Evolutionary conservation across 1,284 basidiomycete genomes (phyloP).

Genomic region (Irpex sp.): DNA sequence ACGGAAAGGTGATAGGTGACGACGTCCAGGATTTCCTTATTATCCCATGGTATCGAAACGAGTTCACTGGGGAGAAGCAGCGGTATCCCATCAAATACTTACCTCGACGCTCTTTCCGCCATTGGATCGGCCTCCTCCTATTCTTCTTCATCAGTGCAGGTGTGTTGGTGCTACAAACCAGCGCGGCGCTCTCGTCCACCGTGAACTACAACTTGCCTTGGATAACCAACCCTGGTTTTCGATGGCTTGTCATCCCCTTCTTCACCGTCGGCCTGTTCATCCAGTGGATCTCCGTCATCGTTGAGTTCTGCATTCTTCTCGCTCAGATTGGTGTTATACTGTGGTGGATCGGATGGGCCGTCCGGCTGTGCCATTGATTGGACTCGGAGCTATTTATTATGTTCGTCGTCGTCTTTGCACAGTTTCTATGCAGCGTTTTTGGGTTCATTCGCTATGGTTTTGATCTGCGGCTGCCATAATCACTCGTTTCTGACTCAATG

Average conservation of each 20-base stretch:
- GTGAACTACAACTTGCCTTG: slow-evolving; percentile 44
- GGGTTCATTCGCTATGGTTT: no score
- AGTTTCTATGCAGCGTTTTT: no score
- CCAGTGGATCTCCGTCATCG: slow-evolving; percentile 55
- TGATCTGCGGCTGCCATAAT: not conserved
- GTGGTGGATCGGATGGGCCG: slow-evolving; percentile 70
- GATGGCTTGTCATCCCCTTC: slow-evolving; percentile 54
- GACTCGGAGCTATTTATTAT: not conserved
- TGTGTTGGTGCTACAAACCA: slow-evolving; percentile 46
- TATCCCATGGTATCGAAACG: slow-evolving; percentile 73
- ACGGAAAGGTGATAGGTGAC: slow-evolving; percentile 70
- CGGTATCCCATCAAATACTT: slow-evolving; percentile 53
- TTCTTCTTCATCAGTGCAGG: slow-evolving; percentile 42
- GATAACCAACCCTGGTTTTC: slow-evolving; percentile 51
- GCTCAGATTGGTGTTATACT: slow-evolving; percentile 49
- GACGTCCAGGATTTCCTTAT: slow-evolving; percentile 74
- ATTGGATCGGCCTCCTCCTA: slow-evolving; percentile 57
- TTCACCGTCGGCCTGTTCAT: slow-evolving; percentile 54
- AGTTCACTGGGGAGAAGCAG: slow-evolving; percentile 70
- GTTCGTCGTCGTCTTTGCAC: not conserved
- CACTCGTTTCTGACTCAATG: not conserved
- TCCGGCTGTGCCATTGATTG: slow-evolving; percentile 41
- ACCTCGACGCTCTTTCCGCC: slow-evolving; percentile 57
- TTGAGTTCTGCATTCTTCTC: slow-evolving; percentile 49
- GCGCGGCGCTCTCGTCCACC: slow-evolving; percentile 46